Evolutionary conservation across 2,329 filamentous ascomycete species (phyloP).

Genomic region (Reticulascus tulasneorum): DNA sequence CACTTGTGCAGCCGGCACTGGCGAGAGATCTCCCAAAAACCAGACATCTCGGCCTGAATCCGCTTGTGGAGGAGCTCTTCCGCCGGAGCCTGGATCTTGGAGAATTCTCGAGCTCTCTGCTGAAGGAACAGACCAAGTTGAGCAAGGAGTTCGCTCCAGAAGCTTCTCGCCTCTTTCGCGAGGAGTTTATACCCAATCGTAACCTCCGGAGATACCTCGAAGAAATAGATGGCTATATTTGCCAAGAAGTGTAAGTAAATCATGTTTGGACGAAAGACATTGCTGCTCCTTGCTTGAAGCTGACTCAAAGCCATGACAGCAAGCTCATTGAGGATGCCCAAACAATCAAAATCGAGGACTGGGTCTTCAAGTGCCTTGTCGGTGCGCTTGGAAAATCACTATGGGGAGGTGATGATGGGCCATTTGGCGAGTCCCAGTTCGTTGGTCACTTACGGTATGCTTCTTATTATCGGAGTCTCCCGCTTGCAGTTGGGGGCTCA

Average conservation of each 20-base stretch:
- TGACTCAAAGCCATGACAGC: neutral
- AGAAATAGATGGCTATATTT: slow-evolving; percentile 4
- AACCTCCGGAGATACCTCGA: slow-evolving; percentile 6
- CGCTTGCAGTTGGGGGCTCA: too few species aligned
- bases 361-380: slow-evolving; percentile 8
- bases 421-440: too few species aligned
- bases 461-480: too few species aligned
- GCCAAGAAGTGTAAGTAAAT: too few species aligned
- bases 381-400: slow-evolving; percentile 8
- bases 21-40: slow-evolving; percentile 3
- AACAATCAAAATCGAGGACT: slow-evolving; percentile 8
- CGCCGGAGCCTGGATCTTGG: slow-evolving; percentile 6
- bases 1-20: slow-evolving; percentile 3
- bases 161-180: slow-evolving; percentile 9
- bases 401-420: slow-evolving; percentile 7
- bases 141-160: slow-evolving; percentile 4
- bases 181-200: slow-evolving; percentile 9
- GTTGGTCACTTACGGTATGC: too few species aligned
- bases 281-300: too few species aligned
- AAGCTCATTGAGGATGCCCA: neutral
- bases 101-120: slow-evolving; percentile 4
- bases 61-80: slow-evolving; percentile 6
- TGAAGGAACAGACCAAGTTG: slow-evolving; percentile 6
- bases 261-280: too few species aligned
- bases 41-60: slow-evolving; percentile 2